phyloP scores from a whole-genome alignment of 2,329 filamentous ascomycete genomes.

The Hymenoscyphus albidus region DNA sequence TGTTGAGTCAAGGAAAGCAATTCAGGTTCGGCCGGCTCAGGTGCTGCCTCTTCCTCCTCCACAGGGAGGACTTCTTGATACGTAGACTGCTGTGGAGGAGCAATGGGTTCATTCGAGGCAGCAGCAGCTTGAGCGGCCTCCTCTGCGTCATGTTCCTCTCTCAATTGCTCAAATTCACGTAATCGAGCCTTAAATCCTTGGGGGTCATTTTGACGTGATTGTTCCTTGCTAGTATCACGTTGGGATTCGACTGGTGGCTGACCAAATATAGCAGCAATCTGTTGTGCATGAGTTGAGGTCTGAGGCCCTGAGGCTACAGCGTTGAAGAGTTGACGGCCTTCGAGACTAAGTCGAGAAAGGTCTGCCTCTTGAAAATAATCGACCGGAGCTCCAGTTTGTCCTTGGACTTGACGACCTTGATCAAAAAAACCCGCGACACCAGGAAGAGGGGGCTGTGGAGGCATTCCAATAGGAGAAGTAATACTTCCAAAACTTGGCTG shows the following conservation, averaged over 20 bases:
- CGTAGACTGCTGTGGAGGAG: slow-evolving; percentile 26
- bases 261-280: slow-evolving; percentile 31
- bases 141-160: slow-evolving; percentile 65
- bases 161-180: slow-evolving; percentile 76
- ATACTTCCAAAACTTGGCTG: slow-evolving; percentile 97
- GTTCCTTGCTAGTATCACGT: slow-evolving; percentile 55
- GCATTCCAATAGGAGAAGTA: slow-evolving; percentile 68
- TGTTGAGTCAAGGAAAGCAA: slow-evolving; percentile 75
- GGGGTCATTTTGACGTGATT: slow-evolving; percentile 57
- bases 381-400: slow-evolving; percentile 42
- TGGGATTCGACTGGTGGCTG: slow-evolving; percentile 28
- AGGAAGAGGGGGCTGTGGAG: slow-evolving; percentile 49
- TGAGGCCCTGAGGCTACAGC: slow-evolving; percentile 20
- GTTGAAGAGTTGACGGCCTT: slow-evolving; percentile 22
- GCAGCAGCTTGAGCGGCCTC: slow-evolving; percentile 31
- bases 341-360: slow-evolving; percentile 63
- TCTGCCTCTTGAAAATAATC: slow-evolving; percentile 67
- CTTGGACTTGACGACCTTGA: slow-evolving; percentile 41
- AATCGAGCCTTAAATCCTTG: slow-evolving; percentile 63
- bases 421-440: slow-evolving; percentile 69
- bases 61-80: slow-evolving; percentile 19
- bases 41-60: slow-evolving; percentile 32
- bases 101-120: slow-evolving; percentile 36
- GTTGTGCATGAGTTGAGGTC: slow-evolving; percentile 28
- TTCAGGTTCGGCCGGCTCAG: slow-evolving; percentile 39